Evolutionary conservation across 441 rosid species (phyloP), one percentile per base, ranked within the genome.

Genomic region (Breynia disticha): DNA sequence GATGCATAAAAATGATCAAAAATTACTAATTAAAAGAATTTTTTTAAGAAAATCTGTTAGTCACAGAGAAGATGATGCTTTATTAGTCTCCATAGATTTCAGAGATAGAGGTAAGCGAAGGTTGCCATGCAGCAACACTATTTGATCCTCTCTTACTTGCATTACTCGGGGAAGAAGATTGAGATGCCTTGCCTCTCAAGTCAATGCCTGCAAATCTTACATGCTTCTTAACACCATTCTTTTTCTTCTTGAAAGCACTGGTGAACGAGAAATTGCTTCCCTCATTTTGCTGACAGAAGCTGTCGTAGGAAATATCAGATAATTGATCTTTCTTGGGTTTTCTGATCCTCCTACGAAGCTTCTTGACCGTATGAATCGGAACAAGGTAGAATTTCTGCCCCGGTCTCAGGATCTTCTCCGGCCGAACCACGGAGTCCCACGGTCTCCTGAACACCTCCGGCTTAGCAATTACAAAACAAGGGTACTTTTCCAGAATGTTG

Each of bases 361-460:
- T 81, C 66, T 50, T 55, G 22, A 76, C 66, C 0, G 79, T 73
- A 22, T 15, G 71, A 24, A 38, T 54, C 0, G 82, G 78, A 52
- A 76, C 74, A 12, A 67, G 54, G 3, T 61, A 63, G 67, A 66
- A 63, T 50, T 68, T 71, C 56, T 57, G 57, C n/a, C 81, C 84
- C 1, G 73, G 81, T 13, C 42, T 18, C 16, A 78, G 77, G 57
- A 72, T 69, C 60, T 74, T 69, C 21, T 72, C 72, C 4, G 79
- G 74, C 55, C 67, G 55, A 18, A 76, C 75, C 44, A 77, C 59
- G 0, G 79, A 65, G 19, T 78, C 67, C 82, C 82, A 76, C 0
- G 80, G 82, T 38, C 60, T 57, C 54, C 61, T 28, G 62, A 81
- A 81, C 20, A 74, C 74, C 37, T 78, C 77, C 0, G 84, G 84